Evolutionary conservation across 305 asterid species (phyloP), one percentile per base, ranked within the genome.

Genomic region (Solanum chacoense): DNA sequence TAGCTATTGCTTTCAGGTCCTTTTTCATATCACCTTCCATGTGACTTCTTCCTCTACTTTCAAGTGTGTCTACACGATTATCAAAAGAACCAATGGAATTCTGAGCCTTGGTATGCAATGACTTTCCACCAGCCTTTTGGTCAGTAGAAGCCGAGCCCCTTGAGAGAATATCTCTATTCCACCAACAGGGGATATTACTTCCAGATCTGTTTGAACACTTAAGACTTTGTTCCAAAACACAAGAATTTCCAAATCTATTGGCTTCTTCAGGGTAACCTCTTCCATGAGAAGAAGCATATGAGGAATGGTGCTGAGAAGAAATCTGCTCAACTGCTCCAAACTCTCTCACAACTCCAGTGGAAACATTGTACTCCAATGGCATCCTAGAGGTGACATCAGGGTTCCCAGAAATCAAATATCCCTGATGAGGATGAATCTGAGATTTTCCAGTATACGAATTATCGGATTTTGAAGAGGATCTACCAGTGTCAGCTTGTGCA

Each of bases 281-380:
- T 81, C 75, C 65, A 69, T 84, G 35, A 35, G 63, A 88, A 37
- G 38, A 8, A 50, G 28, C 73, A 83, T 75, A 29, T 31, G 87
- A 50, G 29, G 37, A 13, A 69, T 85, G 76, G 50, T 80, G 50
- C 85, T 74, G 88, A 69, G 78, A 26, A 84, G 32, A 84, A 6
- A 24, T 85, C 88, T 71, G 88, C 55, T 88, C 88, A 37, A 84
- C 40, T 84, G 80, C 69, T 85, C 81, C 88, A 65, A 88, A 26
- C 35, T 26, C 88, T 88, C 85, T 34, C 78, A 35, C 65, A 84
- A 34, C 76, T 67, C 79, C 85, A 84, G 88, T 35, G 50, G 88
- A 88, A 63, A 73, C 87, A 81, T 81, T 55, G 37, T 37, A 38
- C 72, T 83, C 73, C 73, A 83, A 18, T 83, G 86, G 72, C 86